Percentiles rank a stretch among this genome's conserved stretches.
These are phyloP conservation scores for Amylostereum areolatum DNA, from an alignment of 1,284 basidiomycete species.

Conservation along the genomic window DNA sequence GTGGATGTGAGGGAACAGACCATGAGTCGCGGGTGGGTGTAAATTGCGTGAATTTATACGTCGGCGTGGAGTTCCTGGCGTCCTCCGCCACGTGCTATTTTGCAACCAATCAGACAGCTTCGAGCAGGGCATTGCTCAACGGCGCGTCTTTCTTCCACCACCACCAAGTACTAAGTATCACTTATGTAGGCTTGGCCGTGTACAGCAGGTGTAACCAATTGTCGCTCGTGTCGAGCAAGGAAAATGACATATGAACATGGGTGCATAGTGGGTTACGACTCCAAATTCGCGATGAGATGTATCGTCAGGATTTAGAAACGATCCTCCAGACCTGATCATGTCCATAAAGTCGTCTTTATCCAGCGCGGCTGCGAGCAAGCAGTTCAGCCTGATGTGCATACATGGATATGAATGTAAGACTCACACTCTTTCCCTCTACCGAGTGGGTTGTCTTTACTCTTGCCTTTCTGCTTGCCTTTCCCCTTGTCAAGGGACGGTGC, in stretches of 20 bases:
- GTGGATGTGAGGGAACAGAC: slow-evolving; percentile 22
- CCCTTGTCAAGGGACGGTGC: slow-evolving; percentile 49
- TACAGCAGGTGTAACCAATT: too few relatives aligned
- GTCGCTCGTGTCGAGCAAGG: too few relatives aligned
- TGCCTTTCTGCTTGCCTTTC: slow-evolving; percentile 43
- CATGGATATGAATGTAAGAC: slow-evolving; percentile 14
- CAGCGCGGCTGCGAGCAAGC: slow-evolving; percentile 35
- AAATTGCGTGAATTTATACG: slow-evolving; percentile 23
- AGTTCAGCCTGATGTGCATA: neutral
- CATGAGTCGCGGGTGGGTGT: slow-evolving; percentile 20
- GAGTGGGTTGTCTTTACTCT: slow-evolving; percentile 47
- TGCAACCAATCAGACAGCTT: too few relatives aligned
- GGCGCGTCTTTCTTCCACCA: slow-evolving; percentile 5
- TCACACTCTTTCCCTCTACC: slow-evolving; percentile 52
- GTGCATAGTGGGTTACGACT: too few relatives aligned
- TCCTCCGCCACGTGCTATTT: too few relatives aligned
- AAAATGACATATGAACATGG: too few relatives aligned
- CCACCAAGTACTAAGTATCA: too few relatives aligned
- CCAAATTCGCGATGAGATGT: neutral
- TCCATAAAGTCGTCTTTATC: slow-evolving; percentile 72
- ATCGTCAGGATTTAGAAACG: slow-evolving; percentile 23
- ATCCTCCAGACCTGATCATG: slow-evolving; percentile 71
- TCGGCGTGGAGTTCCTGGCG: too few relatives aligned
- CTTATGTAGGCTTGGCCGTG: too few relatives aligned
- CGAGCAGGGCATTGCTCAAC: slow-evolving; percentile 14